Percentiles rank a stretch among this genome's conserved stretches.
Evolutionary conservation across 202 grass and related monocot species (phyloP).

Genomic region (Elaeis oleifera): DNA sequence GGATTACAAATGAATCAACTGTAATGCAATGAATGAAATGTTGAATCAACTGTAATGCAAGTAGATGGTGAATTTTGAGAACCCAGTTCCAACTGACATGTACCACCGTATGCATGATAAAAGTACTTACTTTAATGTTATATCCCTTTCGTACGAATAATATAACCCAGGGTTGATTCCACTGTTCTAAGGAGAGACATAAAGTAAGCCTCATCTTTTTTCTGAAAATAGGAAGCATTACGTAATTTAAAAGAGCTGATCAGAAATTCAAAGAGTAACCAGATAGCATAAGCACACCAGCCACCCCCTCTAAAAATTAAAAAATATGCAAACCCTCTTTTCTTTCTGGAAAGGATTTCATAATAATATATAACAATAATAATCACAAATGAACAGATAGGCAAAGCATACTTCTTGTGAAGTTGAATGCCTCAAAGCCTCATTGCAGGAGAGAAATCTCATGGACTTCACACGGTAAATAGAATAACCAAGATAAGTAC

Average conservation of each 20-base stretch:
- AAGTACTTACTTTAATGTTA: conserved; percentile 78
- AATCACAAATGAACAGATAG: neutral
- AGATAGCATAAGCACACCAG: too few relatives aligned
- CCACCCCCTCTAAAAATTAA: too few relatives aligned
- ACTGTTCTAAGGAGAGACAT: conserved; percentile 85
- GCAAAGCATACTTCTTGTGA: conserved; percentile 65
- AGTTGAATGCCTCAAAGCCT: conserved; percentile 81
- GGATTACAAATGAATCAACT: too few relatives aligned
- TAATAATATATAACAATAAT: neutral
- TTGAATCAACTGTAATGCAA: too few relatives aligned
- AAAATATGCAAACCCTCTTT: conserved; percentile 3
- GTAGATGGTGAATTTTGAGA: neutral
- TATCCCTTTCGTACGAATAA: conserved; percentile 80
- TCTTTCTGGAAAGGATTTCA: too few relatives aligned
- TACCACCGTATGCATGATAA: neutral
- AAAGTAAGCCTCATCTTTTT: conserved; percentile 90
- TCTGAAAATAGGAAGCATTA: conserved; percentile 40
- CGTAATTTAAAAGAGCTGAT: conserved; percentile 18
- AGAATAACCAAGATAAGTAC: conserved; percentile 56
- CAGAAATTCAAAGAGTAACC: conserved; percentile 1
- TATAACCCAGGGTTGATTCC: conserved; percentile 75
- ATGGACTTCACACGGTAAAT: conserved; percentile 63
- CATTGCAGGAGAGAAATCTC: conserved; percentile 83
- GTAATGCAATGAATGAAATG: too few relatives aligned
- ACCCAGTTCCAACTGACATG: neutral